Base-by-base conservation (phyloP, 352 stramenopile genomes). In the Pythium dissimile region DNA sequence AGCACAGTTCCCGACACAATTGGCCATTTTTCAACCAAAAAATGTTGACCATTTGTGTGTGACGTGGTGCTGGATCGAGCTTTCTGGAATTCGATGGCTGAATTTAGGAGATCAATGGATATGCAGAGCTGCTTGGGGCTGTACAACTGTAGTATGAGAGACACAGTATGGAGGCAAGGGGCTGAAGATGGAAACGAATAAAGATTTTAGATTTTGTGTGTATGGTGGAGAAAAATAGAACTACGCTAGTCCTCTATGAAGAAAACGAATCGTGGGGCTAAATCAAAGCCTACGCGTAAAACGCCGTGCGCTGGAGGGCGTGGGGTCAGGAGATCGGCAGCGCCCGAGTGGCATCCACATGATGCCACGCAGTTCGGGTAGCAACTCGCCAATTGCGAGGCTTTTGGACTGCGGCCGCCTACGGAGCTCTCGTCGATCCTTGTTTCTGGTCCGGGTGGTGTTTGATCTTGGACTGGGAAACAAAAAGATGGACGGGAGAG, bases 301-400 rank as follows among this genome's bases (percentile, higher is more conserved):
- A 39, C 41, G 41, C 12, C n/a, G 21, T 37, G 44, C 52, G 32
- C 8, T 11, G 11, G 43, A 32, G 6, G 32, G 28, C 11, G 32
- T 50, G 42, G 12, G 34, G 28, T 39, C 45, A 23, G 56, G 50
- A 59, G 34, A 55, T 20, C 59, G 50, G 59, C 59, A 66, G 50
- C 59, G 59, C 59, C 59, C 59, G 59, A 62, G 54, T 61, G 61
- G 54, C 54, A 64, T 62, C 61, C 54, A 5, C 39, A 49, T 64
- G 61, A 69, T 64, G 54, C 43, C 54, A 60, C 61, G 34, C 48
- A 53, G 52, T 60, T 61, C 54, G 61, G 54, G 61, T 64, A 69
- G 61, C 61, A 60, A 68, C 61, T 69, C 61, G 61, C 61, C 61
- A 57, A 69, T 64, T 69, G 61, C 61, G 61, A 69, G 61, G 61